Evolutionary conservation across 1,284 basidiomycete genomes (phyloP), one percentile per base, ranked within the genome.

Genomic region (Malassezia sympodialis): DNA sequence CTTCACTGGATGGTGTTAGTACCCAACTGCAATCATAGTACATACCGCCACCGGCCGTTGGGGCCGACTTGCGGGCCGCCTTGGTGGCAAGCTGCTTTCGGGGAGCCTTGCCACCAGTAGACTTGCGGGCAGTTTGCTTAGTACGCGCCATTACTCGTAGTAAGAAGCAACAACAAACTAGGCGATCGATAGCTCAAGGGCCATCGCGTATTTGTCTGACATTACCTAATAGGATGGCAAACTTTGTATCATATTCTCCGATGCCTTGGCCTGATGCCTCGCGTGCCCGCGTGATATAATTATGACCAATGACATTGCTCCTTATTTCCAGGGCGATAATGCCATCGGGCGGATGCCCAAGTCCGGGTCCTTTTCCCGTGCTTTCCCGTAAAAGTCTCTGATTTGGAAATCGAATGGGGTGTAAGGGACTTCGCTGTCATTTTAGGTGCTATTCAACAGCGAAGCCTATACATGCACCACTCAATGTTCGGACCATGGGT

Each of bases 101-200:
- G 51, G 69, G 71, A 41, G 71, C 71, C 73, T 75, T 76, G 73
- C 81, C 86, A 82, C 85, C 85, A 65, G 88, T 89, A 49, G 87
- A 86, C 78, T 87, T 86, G 78, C 84, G 84, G 61, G 84, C 85
- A 65, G 86, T 88, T 80, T 88, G 86, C 80, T 86, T 74, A 30
- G 72, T 74, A 46, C 72, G 68, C 51, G 72, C 72, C 72, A 73
- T 72, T 53, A 53, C 64, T 61, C 52, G 32, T 43, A 51, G 59
- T 52, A 50, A 10, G 32, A 32, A 24, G 34, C 46, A 31, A 46
- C 19, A 32, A 26, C 41, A 43, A 43, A 43, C 41, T 19, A 28
- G 17, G 47, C 52, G 47, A 40, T 53, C 32, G 59, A 61, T 53
- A 54, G 51, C 8, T 28, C 44, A 31, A 34, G 15, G 24, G 10